A percentile compares a stretch with the other conserved stretches of the same genome.
phyloP scores from a whole-genome alignment of 169 alveolate species.

The Eimeria brunetti region DNA sequence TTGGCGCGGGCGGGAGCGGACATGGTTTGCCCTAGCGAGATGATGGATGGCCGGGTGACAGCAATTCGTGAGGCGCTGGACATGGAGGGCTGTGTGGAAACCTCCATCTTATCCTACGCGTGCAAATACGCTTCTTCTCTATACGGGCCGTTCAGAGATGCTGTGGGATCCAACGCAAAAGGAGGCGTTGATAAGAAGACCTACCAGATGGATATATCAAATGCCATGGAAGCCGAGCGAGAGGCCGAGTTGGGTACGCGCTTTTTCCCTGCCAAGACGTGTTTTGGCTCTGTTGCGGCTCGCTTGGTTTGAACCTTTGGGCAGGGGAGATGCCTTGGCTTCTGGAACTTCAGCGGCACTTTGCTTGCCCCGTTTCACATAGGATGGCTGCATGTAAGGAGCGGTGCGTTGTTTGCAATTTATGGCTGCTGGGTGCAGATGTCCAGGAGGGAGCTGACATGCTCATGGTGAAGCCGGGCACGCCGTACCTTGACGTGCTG shows the following conservation, averaged over 20 bases:
- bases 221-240: slow-evolving; percentile 76
- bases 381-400: not conserved
- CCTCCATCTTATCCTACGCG: slow-evolving; percentile 88
- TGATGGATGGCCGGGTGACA: slow-evolving; percentile 93
- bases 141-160: slow-evolving; percentile 93
- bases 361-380: not conserved
- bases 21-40: slow-evolving; percentile 93
- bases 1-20: slow-evolving; percentile 92
- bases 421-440: slow-evolving; percentile 78
- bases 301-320: not conserved
- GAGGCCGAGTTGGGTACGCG: slow-evolving; percentile 77
- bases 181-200: slow-evolving; percentile 87
- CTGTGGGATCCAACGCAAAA: slow-evolving; percentile 87
- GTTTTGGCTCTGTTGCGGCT: not conserved
- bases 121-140: slow-evolving; percentile 90
- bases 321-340: not conserved
- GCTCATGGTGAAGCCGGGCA: slow-evolving; percentile 91
- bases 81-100: slow-evolving; percentile 82
- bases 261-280: not conserved
- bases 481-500: slow-evolving; percentile 87
- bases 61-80: slow-evolving; percentile 88
- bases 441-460: slow-evolving; percentile 90
- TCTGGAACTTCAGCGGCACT: not conserved
- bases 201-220: slow-evolving; percentile 87
- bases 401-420: not conserved